Percentiles rank a stretch among this genome's conserved stretches.
Evolutionary conservation across 768 basidiomycete species (phyloP).

Genomic region (Lactifluus piperatus): DNA sequence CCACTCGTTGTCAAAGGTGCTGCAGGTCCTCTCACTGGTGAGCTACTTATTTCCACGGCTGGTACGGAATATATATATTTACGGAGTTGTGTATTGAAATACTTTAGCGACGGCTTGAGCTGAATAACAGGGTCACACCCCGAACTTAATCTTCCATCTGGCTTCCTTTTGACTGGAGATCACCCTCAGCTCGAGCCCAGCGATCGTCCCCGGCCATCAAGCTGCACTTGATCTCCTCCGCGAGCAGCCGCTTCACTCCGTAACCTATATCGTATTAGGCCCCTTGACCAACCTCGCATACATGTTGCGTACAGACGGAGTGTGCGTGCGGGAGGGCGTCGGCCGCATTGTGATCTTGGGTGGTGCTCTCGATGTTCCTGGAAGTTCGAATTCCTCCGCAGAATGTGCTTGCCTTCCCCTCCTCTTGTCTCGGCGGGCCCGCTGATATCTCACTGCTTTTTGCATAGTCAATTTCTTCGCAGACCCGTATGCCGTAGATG

Average conservation of each 20-base stretch:
- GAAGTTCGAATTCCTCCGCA: conserved; percentile 72
- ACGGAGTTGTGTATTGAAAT: neutral
- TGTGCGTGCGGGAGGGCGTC: conserved; percentile 46
- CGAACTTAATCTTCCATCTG: conserved; percentile 39
- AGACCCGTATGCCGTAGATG: conserved; percentile 76
- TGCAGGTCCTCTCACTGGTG: conserved; percentile 59
- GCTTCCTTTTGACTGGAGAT: conserved; percentile 18
- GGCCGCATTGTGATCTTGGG: conserved; percentile 84
- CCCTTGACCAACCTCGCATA: conserved; percentile 75
- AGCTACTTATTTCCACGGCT: conserved; percentile 75
- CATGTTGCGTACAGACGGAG: conserved; percentile 47
- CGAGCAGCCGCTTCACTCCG: conserved; percentile 39
- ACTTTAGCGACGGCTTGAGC: conserved; percentile 57
- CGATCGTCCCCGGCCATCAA: conserved; percentile 39
- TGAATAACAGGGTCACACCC: conserved; percentile 55
- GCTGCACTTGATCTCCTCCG: conserved; percentile 49
- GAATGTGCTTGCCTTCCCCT: conserved; percentile 53
- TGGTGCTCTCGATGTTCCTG: conserved; percentile 86
- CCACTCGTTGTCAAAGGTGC: conserved; percentile 61
- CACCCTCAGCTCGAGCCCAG: conserved; percentile 42
- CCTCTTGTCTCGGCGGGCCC: neutral
- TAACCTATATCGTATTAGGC: conserved; percentile 69
- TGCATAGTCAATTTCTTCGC: conserved; percentile 74
- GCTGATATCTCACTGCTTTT: neutral
- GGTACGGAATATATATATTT: conserved; percentile 34